Evolutionary conservation across 306 rosid species (phyloP), one percentile per base, ranked within the genome.

Genomic region (Luffa aegyptiaca): DNA sequence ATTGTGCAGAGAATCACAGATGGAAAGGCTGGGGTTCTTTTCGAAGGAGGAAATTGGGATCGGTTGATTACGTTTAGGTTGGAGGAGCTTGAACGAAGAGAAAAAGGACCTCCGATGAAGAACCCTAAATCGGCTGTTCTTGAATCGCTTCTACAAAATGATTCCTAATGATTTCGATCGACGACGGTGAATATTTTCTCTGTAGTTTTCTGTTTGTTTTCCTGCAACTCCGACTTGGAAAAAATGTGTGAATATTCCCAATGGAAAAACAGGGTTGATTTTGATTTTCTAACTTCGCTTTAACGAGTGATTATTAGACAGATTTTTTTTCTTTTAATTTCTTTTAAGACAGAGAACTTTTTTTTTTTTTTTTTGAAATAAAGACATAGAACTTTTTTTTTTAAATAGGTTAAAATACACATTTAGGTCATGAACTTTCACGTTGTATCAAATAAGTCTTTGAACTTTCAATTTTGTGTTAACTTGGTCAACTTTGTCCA

Each of bases 51-150:
- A 42, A 87, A 87, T 56, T 90, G 94, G 94, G 94, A 90, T 39
- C 70, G 90, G 58, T 70, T 95, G 79, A 89, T 92, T 63, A 90
- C 99, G 5, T 91, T 95, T 44, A 82, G 97, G 59, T 81, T 95
- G 80, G 96, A 91, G 3, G 99, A 93, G 89, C 85, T 91, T 8
- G 87, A 90, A 82, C 91, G 97, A 80, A 89, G 99, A 80, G 99
- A 92, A 68, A 93, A 95, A 81, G 97, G 97, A 6, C 97, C 97
- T 78, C 99, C 97, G 0, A 88, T 89, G 89, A 95, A 91, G 86
- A 95, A 92, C 26, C 98, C 98, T 53, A 86, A 59, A 85, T 90
- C 94, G 1, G 89, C 81, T 0, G 84, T 84, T 68, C 97, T 95
- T 18, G 98, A 95, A 80, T 92, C 93, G 11, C 79, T 89, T 21